phyloP scores from a whole-genome alignment of 164 flowering plant genomes.

The Aristolochia contorta region DNA sequence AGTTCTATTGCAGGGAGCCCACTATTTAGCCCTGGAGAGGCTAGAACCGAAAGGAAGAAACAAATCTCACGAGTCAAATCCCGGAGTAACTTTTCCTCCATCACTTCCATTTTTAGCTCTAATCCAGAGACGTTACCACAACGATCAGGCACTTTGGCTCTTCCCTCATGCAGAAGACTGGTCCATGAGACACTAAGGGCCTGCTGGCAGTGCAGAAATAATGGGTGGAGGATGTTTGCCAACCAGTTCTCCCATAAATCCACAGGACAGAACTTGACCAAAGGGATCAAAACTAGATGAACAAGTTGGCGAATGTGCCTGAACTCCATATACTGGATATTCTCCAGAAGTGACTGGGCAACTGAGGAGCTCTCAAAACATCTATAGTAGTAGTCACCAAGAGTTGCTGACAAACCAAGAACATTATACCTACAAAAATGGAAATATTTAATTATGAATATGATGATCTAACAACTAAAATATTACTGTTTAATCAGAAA shows the following conservation, averaged over 20 bases:
- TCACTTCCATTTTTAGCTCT: slow-evolving; percentile 83
- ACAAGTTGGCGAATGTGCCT: slow-evolving; percentile 86
- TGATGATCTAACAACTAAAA: background rate
- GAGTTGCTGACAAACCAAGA: slow-evolving; percentile 73
- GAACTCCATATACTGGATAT: slow-evolving; percentile 83
- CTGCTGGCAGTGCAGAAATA: slow-evolving; percentile 57
- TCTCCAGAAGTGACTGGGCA: slow-evolving; percentile 65
- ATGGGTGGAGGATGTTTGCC: slow-evolving; percentile 63
- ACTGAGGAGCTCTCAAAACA: slow-evolving; percentile 42
- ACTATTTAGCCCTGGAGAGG: slow-evolving; percentile 61
- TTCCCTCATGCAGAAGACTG: slow-evolving; percentile 70
- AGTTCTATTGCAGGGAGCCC: slow-evolving; percentile 74
- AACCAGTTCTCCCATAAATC: slow-evolving; percentile 78
- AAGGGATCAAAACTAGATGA: slow-evolving; percentile 56
- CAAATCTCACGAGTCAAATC: slow-evolving; percentile 83
- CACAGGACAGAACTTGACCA: slow-evolving; percentile 70
- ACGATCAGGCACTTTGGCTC: slow-evolving; percentile 83
- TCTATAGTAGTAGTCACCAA: slow-evolving; percentile 74
- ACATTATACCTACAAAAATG: slow-evolving; percentile 64
- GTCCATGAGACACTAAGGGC: slow-evolving; percentile 80
- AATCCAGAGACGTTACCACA: slow-evolving; percentile 38
- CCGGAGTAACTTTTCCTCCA: slow-evolving; percentile 92
- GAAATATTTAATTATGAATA: background rate
- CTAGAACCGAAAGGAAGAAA: slow-evolving; percentile 57
- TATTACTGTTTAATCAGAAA: background rate